phyloP scores from a whole-genome alignment of 2,329 filamentous ascomycete genomes.

The Cordyceps tenuipes region DNA sequence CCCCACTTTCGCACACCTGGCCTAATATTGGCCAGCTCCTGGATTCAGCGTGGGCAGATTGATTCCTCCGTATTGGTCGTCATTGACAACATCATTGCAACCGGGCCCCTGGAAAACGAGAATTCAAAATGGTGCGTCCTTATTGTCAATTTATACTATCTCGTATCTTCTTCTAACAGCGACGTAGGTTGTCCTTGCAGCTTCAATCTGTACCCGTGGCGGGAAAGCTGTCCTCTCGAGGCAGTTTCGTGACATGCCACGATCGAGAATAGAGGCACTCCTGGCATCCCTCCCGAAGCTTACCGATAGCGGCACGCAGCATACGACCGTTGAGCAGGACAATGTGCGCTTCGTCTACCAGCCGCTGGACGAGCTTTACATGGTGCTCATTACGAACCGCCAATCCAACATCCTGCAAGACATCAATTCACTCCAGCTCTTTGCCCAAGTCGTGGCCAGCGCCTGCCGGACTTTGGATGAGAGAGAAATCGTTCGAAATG shows the following conservation, averaged over 20 bases:
- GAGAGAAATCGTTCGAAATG: slow-evolving; percentile 87
- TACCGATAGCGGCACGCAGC: slow-evolving; percentile 89
- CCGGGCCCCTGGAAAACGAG: slow-evolving; percentile 14
- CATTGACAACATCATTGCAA: slow-evolving; percentile 15
- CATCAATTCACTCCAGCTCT: slow-evolving; percentile 95
- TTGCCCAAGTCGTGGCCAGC: slow-evolving; percentile 93
- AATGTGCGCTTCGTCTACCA: slow-evolving; percentile 99
- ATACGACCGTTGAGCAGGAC: slow-evolving; percentile 97
- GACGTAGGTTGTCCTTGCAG: slow-evolving; percentile 89
- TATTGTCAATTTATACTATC: neutral
- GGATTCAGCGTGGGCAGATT: slow-evolving; percentile 9
- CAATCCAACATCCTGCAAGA: slow-evolving; percentile 99
- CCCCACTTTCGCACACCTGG: slow-evolving; percentile 16
- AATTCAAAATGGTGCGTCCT: slow-evolving; percentile 31
- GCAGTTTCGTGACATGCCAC: slow-evolving; percentile 95
- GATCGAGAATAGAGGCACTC: slow-evolving; percentile 91
- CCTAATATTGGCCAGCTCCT: slow-evolving; percentile 14
- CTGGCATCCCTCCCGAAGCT: slow-evolving; percentile 97
- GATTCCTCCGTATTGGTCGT: slow-evolving; percentile 9
- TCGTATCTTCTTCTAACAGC: slow-evolving; percentile 16
- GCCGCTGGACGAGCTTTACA: slow-evolving; percentile 97
- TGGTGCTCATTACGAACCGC: slow-evolving; percentile 98
- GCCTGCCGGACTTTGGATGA: slow-evolving; percentile 96
- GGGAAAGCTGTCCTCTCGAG: slow-evolving; percentile 97
- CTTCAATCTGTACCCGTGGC: slow-evolving; percentile 96